Base-by-base conservation (phyloP, 305 asterid genomes). In the Rubia occidens region DNA sequence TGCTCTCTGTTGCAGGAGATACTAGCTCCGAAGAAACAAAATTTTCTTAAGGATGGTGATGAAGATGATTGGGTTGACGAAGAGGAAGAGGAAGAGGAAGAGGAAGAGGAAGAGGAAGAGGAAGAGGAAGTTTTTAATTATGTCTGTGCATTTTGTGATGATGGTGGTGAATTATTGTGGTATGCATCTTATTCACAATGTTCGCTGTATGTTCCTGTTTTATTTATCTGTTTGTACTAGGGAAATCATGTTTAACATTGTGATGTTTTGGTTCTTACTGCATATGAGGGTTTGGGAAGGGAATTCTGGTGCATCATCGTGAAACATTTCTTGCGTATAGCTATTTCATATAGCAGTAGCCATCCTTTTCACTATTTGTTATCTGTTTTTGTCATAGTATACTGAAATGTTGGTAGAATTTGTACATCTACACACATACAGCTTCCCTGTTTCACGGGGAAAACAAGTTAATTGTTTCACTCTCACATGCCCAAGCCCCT, bases 101-200 rank as follows among this genome's bases (percentile, higher is more conserved):
- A 74, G 51, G 59, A 55, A 35, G 74, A 61, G 69, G 81, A 45
- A 71, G 72, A 82, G 60, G 84, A 63, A 24, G 77, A 74, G 51
- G 59, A 55, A 35, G 84, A 76, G 47, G 81, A 78, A 64, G 64
- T 79, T 67, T 83, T 81, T 76, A 89, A 82, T 72, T 72, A 80
- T 66, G 91, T 87, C 45, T 87, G 96, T 76, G 86, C 86, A 29
- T 72, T 73, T 32, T 89, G 96, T 80, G 96, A 89, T 64, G 85
- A 89, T 78, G 96, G 96, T 69, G 96, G 96, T 15, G 82, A 85
- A 55, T 13, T 89, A 72, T 69, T 89, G 65, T 77, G 87, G 96
- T 89, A 88, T 71, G 86, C 78, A 72, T 24, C 21, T 17, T 37
- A 26, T 64, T 81, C 62, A 53, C 45, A 60, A 11, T 65, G 26